Evolutionary conservation across 495 filamentous ascomycete genomes (phyloP), one percentile per base, ranked within the genome.

Genomic region (Hypoxylon fuscum): DNA sequence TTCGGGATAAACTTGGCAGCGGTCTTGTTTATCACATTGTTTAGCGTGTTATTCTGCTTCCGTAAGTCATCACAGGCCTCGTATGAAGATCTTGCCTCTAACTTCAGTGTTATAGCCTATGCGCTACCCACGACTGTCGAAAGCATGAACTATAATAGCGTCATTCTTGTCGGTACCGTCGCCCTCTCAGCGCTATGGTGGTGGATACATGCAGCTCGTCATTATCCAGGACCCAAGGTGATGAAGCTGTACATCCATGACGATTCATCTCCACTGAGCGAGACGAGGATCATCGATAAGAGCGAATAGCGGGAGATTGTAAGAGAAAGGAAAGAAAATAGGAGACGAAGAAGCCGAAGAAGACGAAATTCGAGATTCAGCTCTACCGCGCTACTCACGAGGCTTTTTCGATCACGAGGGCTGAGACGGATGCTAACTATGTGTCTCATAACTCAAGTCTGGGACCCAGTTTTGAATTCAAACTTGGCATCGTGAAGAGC

Each of bases 31-130:
- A 94, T 93, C 49, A 64, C 83, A 1, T 75, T 85, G 18, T 93
- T 91, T 70, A 81, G 88, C 48, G 78, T 89, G 7, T 85, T 92
- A 46, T 93, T 88, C 72, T 91, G 88, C 55, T 92, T 93, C 69
- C 76, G 75, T 77, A 53, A 68, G 73, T 56, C 35, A 2, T 41
- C 21, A n/a, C 14, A 1, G 11, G 41, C 32, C 29, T n/a, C 17
- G 12, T 23, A 20, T 25, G 6, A 17, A 8, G 8, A 9, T 37
- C 12, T 17, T 20, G 9, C 12, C n/a, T 25, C 53, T 68, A 43
- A 70, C 41, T 20, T 59, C 12, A 8, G 35, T 23, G 20, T 37
- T 15, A 7, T 45, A 77, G 90, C 89, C 1, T 89, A 82, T 62
- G 68, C 69, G 1, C 59, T 86, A 45, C 88, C 88, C 0, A 80